Evolutionary conservation across 306 rosid species (phyloP).

Genomic region (Cercis canadensis): DNA sequence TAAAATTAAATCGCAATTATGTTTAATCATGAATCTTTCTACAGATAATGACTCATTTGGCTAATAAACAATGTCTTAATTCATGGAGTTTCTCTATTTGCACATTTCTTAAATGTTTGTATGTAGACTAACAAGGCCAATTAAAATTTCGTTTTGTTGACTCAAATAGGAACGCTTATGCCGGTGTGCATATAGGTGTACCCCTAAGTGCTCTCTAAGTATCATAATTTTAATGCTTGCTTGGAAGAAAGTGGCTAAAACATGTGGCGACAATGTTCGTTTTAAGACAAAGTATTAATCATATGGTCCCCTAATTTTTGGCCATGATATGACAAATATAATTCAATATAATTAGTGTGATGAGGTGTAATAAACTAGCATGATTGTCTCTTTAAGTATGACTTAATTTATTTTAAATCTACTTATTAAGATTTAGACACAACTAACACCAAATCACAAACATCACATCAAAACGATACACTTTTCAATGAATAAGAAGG

Average conservation of each 20-base stretch:
- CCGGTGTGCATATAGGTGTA: too few relatives aligned
- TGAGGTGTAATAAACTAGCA: not conserved
- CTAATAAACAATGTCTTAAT: not conserved
- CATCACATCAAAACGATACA: conserved; percentile 37
- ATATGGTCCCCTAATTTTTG: conserved; percentile 10
- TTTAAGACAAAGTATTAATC: not conserved
- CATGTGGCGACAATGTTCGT: not conserved
- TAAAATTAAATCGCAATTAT: too few relatives aligned
- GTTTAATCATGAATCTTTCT: not conserved
- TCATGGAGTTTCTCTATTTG: not conserved
- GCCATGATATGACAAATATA: conserved; percentile 33
- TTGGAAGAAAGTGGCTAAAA: not conserved
- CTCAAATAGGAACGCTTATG: too few relatives aligned
- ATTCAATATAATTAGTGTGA: conserved; percentile 10
- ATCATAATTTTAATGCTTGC: not conserved
- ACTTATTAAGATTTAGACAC: not conserved
- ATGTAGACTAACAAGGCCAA: too few relatives aligned
- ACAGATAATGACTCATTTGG: not conserved
- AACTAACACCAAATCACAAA: conserved; percentile 25
- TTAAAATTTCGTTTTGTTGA: too few relatives aligned
- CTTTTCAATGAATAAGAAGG: not conserved
- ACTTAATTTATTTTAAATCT: not conserved
- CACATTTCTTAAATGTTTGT: too few relatives aligned
- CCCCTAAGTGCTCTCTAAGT: too few relatives aligned
- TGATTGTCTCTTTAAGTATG: not conserved